Evolutionary conservation across 2,329 filamentous ascomycete species (phyloP).

Genomic region (Monosporascus sp.): DNA sequence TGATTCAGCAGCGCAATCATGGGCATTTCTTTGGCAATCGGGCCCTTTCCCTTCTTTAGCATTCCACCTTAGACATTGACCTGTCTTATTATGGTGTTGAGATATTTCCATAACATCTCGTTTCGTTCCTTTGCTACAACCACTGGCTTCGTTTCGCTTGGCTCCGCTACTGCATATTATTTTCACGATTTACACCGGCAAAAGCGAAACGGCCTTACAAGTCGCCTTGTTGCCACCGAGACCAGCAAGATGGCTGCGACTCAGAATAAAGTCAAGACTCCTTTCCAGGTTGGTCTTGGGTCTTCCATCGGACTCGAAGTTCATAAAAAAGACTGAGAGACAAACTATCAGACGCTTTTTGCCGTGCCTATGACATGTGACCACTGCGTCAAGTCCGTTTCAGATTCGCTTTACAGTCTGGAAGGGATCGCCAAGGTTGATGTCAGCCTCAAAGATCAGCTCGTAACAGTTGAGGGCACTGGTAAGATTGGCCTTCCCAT

Average conservation of each 20-base stretch:
- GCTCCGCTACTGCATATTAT: slow-evolving; percentile 18
- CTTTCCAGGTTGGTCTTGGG: slow-evolving; percentile 26
- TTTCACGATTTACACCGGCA: slow-evolving; percentile 17
- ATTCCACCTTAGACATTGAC: neutral
- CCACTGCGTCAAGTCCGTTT: slow-evolving; percentile 80
- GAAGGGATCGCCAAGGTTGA: slow-evolving; percentile 78
- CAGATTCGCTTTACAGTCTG: slow-evolving; percentile 69
- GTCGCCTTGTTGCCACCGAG: slow-evolving; percentile 1
- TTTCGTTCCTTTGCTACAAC: slow-evolving; percentile 18
- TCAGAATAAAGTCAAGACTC: slow-evolving; percentile 26
- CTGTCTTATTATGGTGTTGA: slow-evolving; percentile 15
- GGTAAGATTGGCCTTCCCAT: slow-evolving; percentile 36
- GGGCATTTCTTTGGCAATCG: slow-evolving; percentile 1
- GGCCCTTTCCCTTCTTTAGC: slow-evolving; percentile 2
- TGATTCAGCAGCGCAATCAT: neutral
- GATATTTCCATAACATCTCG: slow-evolving; percentile 18
- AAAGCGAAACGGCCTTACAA: slow-evolving; percentile 8
- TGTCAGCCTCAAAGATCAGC: slow-evolving; percentile 74
- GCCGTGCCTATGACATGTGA: slow-evolving; percentile 92
- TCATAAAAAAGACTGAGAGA: neutral
- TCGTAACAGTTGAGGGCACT: slow-evolving; percentile 81
- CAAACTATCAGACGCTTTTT: slow-evolving; percentile 72
- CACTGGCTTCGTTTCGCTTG: slow-evolving; percentile 15
- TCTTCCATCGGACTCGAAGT: neutral
- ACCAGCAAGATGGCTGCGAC: slow-evolving; percentile 19